A percentile compares a stretch with the other conserved stretches of the same genome.
These are phyloP conservation scores for Ophiocordyceps australis DNA, from an alignment of 2,329 filamentous ascomycete genomes.

Conservation along the genomic window DNA sequence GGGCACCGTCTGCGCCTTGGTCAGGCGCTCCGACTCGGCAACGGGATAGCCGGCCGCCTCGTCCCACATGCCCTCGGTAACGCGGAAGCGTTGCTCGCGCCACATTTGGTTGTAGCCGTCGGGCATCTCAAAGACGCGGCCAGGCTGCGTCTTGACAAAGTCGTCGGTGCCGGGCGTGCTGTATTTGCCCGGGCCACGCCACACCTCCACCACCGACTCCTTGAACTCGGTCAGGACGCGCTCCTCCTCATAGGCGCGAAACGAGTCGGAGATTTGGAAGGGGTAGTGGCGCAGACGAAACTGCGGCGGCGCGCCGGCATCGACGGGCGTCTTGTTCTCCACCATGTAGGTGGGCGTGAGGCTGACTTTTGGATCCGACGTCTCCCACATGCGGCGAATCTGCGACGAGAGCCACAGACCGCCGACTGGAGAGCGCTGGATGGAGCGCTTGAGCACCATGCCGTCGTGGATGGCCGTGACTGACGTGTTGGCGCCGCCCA, in stretches of 20 bases:
- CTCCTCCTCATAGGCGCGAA: constrained; percentile 75
- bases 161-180: constrained; percentile 55
- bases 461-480: constrained; percentile 89
- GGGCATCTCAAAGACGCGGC: constrained; percentile 89
- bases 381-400: constrained; percentile 62
- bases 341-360: constrained; percentile 77
- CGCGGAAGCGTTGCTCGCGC: constrained; percentile 69
- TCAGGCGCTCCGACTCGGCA: constrained; percentile 25
- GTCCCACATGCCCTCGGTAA: constrained; percentile 83
- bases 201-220: constrained; percentile 89
- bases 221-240: constrained; percentile 91
- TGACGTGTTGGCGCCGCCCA: constrained; percentile 75
- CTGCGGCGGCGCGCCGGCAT: constrained; percentile 65
- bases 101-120: constrained; percentile 95
- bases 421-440: constrained; percentile 69
- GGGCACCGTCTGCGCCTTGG: constrained; percentile 64
- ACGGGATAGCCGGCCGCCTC: constrained; percentile 50
- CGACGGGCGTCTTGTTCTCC: constrained; percentile 72
- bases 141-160: constrained; percentile 50
- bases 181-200: constrained; percentile 63
- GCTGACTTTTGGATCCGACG: constrained; percentile 49
- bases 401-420: constrained; percentile 85
- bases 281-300: constrained; percentile 55
- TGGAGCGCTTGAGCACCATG: constrained; percentile 78
- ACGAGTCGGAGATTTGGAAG: constrained; percentile 45